phyloP scores from a whole-genome alignment of 2,329 filamentous ascomycete species.

The Paraphaeosphaeria minitans region DNA sequence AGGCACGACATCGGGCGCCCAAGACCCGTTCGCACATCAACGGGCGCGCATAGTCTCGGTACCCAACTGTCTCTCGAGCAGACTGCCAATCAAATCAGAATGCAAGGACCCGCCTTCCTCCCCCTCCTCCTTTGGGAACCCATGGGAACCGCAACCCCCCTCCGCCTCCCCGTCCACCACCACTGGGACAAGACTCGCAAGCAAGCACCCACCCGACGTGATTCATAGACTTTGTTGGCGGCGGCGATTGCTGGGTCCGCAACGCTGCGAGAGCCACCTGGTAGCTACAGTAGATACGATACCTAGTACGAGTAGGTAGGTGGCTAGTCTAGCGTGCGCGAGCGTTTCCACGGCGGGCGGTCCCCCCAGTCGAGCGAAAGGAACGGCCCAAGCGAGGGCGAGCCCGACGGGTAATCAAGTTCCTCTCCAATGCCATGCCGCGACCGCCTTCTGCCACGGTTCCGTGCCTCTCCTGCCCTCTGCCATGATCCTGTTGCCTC shows the following conservation, averaged over 20 bases:
- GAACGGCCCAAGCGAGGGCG: background rate
- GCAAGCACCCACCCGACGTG: too few relatives aligned
- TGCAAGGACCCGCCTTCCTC: background rate
- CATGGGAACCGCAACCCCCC: too few relatives aligned
- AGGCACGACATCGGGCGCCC: background rate
- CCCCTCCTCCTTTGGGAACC: too few relatives aligned
- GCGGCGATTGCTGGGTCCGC: too few relatives aligned
- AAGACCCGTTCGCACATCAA: background rate
- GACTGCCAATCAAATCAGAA: background rate
- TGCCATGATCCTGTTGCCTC: background rate
- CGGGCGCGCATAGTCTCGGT: conserved; percentile 1
- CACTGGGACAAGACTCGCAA: too few relatives aligned
- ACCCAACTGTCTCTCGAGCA: too few relatives aligned
- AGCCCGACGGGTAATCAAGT: background rate
- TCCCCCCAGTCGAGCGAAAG: background rate
- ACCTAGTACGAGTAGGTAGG: too few relatives aligned
- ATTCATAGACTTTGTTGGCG: too few relatives aligned
- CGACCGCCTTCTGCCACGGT: background rate
- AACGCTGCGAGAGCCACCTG: background rate
- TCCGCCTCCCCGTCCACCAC: too few relatives aligned
- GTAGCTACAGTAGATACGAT: too few relatives aligned
- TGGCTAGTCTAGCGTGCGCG: too few relatives aligned
- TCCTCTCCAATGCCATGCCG: background rate
- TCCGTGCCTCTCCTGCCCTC: too few relatives aligned
- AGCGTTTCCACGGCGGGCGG: background rate